A percentile compares a stretch with the other conserved stretches of the same genome.
These are phyloP conservation scores for Lasiodiplodia sp. DNA, from an alignment of 2,329 filamentous ascomycete genomes.

Conservation along the genomic window DNA sequence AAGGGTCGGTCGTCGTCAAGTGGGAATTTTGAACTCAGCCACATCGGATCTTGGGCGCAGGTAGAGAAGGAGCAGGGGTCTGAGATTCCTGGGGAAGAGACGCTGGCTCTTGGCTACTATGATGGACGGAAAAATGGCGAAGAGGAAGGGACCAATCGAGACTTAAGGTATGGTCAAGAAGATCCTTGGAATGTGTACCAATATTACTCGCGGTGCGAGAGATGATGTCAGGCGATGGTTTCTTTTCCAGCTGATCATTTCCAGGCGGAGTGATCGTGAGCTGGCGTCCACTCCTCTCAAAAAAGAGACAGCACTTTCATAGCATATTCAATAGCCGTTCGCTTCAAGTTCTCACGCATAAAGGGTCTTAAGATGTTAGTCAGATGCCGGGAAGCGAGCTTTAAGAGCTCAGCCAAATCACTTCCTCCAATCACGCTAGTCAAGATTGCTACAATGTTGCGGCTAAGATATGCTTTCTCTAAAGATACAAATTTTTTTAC, in stretches of 20 bases:
- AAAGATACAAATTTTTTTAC: too few relatives aligned
- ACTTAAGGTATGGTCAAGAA: not conserved
- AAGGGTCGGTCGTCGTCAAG: not conserved
- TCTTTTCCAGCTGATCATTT: not conserved
- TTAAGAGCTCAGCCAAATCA: too few relatives aligned
- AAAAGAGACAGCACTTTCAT: too few relatives aligned
- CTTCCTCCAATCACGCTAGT: too few relatives aligned
- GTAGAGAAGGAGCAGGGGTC: not conserved
- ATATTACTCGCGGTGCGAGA: not conserved
- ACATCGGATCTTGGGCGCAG: constrained; percentile 1
- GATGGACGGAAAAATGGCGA: not conserved
- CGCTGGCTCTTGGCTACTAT: not conserved
- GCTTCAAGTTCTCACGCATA: too few relatives aligned
- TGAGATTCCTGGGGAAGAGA: not conserved
- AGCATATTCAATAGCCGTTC: too few relatives aligned
- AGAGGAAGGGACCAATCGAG: not conserved
- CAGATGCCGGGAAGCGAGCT: not conserved
- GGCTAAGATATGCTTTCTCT: too few relatives aligned
- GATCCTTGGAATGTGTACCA: constrained; percentile 2
- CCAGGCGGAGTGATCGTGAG: too few relatives aligned
- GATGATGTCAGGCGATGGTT: not conserved
- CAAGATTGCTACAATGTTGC: too few relatives aligned
- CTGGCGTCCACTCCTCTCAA: too few relatives aligned
- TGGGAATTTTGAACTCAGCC: not conserved
- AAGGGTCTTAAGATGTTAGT: not conserved